Evolutionary conservation across 139 green algal genomes (phyloP), one percentile per base, ranked within the genome.

Genomic region (Chlamydomonas sp.): DNA sequence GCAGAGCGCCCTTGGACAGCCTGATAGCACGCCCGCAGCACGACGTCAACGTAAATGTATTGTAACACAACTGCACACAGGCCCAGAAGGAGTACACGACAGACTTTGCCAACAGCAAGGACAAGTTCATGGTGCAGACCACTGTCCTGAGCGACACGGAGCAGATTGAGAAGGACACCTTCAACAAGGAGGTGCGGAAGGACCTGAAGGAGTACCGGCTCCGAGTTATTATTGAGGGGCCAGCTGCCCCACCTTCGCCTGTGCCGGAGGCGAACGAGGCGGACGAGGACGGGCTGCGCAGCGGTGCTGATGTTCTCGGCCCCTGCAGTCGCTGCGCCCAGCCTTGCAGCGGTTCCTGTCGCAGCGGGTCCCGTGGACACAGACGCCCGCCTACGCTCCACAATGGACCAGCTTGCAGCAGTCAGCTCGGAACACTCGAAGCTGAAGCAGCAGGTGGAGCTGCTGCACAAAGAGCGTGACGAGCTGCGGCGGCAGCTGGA

Each of bases 61-160:
- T 6, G 14, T 49, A 1, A 57, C 69, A 16, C 3, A 63, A 7
- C 63, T 61, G 18, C 12, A 74, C 59, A 61, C 90, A 95, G 90
- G 93, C 91, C 0, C 93, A 95, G 78, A 95, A 95, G 76, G 93
- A 95, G 78, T 90, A 92, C 63, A 87, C 93, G 6, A 14, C 90
- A 17, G 93, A 95, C 86, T 92, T 93, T 73, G 63, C 83, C 3
- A 93, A 93, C 78, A 94, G 93, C 91, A 93, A 93, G 57, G 93
- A 95, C 87, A 95, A 95, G 89, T 95, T 95, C 89, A 91, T 95
- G 91, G 91, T 95, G 1, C 93, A 95, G 78, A 91, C 90, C 2
- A 92, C 87, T 4, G 60, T 64, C n/a, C 86, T 95, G 17, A 80
- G 60, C 14, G 88, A 87, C 3, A 88, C 78, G 8, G 91, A 93